phyloP scores from a whole-genome alignment of 352 stramenopile genomes.

The Globisporangium yorkense region DNA sequence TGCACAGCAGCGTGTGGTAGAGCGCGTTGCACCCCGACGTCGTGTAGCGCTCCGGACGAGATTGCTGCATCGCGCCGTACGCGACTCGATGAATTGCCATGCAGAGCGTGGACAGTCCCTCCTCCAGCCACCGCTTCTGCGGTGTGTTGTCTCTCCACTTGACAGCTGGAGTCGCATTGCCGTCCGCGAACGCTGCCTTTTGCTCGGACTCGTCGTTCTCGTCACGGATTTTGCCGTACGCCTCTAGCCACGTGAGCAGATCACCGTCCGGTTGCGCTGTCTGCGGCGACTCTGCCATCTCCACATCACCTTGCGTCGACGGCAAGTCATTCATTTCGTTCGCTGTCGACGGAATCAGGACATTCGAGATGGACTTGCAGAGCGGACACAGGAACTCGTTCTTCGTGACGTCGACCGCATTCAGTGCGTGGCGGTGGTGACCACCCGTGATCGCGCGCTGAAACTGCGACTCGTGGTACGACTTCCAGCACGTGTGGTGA shows the following conservation, averaged over 20 bases:
- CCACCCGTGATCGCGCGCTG: constrained; percentile 90
- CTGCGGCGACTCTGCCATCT: background rate
- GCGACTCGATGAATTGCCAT: constrained; percentile 85
- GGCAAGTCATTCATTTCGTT: constrained; percentile 30
- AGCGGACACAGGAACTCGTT: constrained; percentile 96
- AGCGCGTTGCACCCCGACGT: constrained; percentile 69
- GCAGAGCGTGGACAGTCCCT: constrained; percentile 69
- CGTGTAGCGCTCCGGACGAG: constrained; percentile 72
- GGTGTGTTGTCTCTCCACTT: constrained; percentile 17
- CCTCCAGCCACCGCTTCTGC: constrained; percentile 49
- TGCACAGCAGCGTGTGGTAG: constrained; percentile 77
- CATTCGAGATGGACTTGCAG: constrained; percentile 97
- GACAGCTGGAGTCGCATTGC: background rate
- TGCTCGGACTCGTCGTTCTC: constrained; percentile 19
- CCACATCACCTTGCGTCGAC: background rate
- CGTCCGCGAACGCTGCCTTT: constrained; percentile 10
- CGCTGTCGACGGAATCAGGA: constrained; percentile 87
- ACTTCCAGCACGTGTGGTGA: constrained; percentile 93
- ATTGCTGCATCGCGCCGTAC: constrained; percentile 78
- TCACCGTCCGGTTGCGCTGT: constrained; percentile 15
- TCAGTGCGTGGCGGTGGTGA: constrained; percentile 89
- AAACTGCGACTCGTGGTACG: constrained; percentile 93
- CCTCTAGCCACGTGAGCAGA: constrained; percentile 45
- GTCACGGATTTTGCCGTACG: constrained; percentile 13
- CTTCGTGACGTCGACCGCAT: constrained; percentile 94